Percentiles rank a stretch among this genome's conserved stretches.
Evolutionary conservation across 441 rosid species (phyloP).

Genomic region (Cnidoscolus chayamansa): DNA sequence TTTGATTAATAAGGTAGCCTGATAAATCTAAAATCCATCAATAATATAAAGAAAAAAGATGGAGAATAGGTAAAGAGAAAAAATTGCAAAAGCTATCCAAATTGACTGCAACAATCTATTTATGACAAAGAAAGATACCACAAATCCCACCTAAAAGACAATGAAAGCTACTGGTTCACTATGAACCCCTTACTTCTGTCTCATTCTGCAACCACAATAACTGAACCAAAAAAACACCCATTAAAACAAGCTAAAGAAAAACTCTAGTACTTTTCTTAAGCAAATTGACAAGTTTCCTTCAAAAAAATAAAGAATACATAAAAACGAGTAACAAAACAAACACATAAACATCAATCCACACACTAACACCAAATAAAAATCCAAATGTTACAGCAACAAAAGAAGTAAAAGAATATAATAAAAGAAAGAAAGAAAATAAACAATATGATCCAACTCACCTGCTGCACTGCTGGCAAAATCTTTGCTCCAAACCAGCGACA

Average conservation of each 20-base stretch:
- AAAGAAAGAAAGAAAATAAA: too few relatives aligned
- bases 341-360: background rate
- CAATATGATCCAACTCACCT: constrained; percentile 42
- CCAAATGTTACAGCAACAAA: background rate
- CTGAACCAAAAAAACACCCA: background rate
- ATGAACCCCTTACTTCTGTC: background rate
- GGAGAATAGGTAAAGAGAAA: too few relatives aligned
- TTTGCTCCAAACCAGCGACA: constrained; percentile 80
- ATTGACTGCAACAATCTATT: constrained; percentile 8
- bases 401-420: background rate
- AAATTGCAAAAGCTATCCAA: background rate
- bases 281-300: too few relatives aligned
- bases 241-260: background rate
- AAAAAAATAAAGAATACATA: background rate
- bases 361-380: background rate
- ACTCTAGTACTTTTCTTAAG: background rate
- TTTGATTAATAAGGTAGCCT: background rate
- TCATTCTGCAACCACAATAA: background rate
- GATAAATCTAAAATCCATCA: constrained; percentile 13
- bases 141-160: background rate
- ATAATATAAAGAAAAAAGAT: background rate
- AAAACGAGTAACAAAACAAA: background rate
- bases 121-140: background rate
- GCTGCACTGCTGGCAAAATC: constrained; percentile 99
- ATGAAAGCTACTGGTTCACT: constrained; percentile 6